phyloP scores from a whole-genome alignment of 495 filamentous ascomycete species.

The Pseudevernia furfuracea region DNA sequence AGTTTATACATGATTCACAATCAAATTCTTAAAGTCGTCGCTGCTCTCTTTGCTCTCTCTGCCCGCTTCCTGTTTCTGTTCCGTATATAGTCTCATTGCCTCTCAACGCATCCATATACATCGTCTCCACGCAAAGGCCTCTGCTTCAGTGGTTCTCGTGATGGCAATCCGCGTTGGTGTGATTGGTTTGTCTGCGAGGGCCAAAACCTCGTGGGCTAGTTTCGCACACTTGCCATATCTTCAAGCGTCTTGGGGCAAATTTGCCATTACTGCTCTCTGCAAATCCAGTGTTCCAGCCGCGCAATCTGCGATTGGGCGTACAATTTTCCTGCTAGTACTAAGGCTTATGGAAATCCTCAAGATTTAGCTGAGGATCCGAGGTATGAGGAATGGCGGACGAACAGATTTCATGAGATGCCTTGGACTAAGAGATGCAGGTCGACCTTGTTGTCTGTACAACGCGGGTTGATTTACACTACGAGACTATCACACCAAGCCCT shows the following conservation, averaged over 20 bases:
- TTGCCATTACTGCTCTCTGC: constrained; percentile 50
- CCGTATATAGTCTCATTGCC: neutral
- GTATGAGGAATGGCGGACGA: constrained; percentile 6
- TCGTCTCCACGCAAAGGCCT: neutral
- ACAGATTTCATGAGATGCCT: neutral
- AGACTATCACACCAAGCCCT: constrained; percentile 37
- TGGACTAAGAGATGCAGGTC: constrained; percentile 23
- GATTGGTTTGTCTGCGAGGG: constrained; percentile 45
- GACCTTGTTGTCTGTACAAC: constrained; percentile 52
- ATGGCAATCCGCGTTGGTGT: constrained; percentile 43
- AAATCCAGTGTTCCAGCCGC: constrained; percentile 47
- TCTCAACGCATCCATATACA: neutral
- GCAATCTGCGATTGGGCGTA: constrained; percentile 38
- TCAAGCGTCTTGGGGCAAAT: constrained; percentile 36
- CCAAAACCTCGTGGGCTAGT: constrained; percentile 40
- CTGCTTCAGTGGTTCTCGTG: constrained; percentile 34
- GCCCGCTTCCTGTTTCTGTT: neutral
- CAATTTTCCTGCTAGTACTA: constrained; percentile 36
- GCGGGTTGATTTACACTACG: constrained; percentile 46
- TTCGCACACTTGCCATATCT: constrained; percentile 51
- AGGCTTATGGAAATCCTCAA: constrained; percentile 44
- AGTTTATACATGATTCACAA: neutral
- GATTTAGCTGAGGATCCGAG: constrained; percentile 43
- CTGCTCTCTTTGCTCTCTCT: neutral
- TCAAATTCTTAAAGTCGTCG: neutral